Evolutionary conservation across 148 eudicot genomes (phyloP).

Genomic region (Silene uniflora): DNA sequence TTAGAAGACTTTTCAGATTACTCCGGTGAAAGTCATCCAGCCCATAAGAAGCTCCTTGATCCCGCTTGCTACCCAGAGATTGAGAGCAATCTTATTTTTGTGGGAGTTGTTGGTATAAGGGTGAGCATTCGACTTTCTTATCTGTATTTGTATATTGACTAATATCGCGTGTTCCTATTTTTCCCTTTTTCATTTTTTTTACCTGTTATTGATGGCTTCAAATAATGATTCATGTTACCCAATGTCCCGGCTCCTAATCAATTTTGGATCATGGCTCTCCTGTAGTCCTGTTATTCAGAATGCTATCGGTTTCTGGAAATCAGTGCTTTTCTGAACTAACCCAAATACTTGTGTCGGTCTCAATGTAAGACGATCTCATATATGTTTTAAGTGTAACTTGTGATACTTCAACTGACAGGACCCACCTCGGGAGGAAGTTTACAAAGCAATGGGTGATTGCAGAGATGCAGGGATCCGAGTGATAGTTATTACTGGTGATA

Average conservation of each 20-base stretch:
- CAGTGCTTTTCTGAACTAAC: neutral
- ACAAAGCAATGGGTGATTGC: conserved; percentile 71
- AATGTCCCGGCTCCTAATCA: too few species aligned
- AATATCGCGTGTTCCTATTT: too few species aligned
- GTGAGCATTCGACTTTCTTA: conserved; percentile 24
- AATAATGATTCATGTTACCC: too few species aligned
- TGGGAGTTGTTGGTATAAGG: conserved; percentile 79
- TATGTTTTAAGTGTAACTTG: neutral
- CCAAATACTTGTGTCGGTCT: neutral
- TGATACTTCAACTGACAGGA: conserved; percentile 42
- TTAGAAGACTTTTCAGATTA: conserved; percentile 67
- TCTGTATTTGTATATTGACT: neutral
- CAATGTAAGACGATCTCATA: neutral
- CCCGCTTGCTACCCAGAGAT: conserved; percentile 58
- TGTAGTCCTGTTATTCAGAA: too few species aligned
- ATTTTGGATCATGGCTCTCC: too few species aligned
- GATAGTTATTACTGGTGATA: conserved; percentile 87
- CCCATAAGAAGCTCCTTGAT: conserved; percentile 75
- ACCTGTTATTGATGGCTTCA: too few species aligned
- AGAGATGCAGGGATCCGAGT: conserved; percentile 77
- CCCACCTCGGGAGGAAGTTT: conserved; percentile 84
- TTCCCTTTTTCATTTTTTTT: too few species aligned
- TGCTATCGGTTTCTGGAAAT: neutral
- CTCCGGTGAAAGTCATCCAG: conserved; percentile 51
- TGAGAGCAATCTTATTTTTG: conserved; percentile 67